A percentile compares a stretch with the other conserved stretches of the same genome.
Conservation (phyloP, 805 yeast species). For the Yamadazyma ubonensis region DNA sequence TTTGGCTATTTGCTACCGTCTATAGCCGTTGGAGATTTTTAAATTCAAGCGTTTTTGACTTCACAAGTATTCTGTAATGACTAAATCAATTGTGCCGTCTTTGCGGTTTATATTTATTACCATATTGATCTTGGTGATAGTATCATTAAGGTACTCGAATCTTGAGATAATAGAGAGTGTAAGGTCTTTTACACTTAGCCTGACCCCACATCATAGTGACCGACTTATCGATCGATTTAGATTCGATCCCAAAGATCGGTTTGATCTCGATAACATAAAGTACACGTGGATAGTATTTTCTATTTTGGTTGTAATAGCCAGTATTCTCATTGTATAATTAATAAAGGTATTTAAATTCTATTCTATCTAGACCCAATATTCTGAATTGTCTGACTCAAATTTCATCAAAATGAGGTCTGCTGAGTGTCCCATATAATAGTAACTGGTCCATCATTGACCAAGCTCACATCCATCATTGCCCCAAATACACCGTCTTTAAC, state of each 20-base stretch:
- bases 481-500: slow-evolving; percentile 92
- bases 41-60: slow-evolving; percentile 2
- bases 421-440: slow-evolving; percentile 80
- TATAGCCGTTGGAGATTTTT: slow-evolving; percentile 13
- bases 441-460: slow-evolving; percentile 92
- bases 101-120: background rate
- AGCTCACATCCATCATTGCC: slow-evolving; percentile 92
- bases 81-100: background rate
- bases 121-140: background rate
- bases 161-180: background rate
- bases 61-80: background rate
- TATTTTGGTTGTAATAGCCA: slow-evolving; percentile 6
- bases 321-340: slow-evolving; percentile 6
- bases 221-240: slow-evolving; percentile 20
- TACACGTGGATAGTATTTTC: slow-evolving; percentile 19
- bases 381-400: too few relatives aligned
- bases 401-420: slow-evolving; percentile 21
- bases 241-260: slow-evolving; percentile 30
- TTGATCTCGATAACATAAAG: slow-evolving; percentile 23
- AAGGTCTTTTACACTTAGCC: background rate
- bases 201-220: background rate
- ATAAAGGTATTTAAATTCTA: too few relatives aligned
- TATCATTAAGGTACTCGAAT: slow-evolving; percentile 6
- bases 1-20: slow-evolving; percentile 5
- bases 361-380: too few relatives aligned